Evolutionary conservation across 306 rosid species (phyloP).

Genomic region (Lablab purpureus): DNA sequence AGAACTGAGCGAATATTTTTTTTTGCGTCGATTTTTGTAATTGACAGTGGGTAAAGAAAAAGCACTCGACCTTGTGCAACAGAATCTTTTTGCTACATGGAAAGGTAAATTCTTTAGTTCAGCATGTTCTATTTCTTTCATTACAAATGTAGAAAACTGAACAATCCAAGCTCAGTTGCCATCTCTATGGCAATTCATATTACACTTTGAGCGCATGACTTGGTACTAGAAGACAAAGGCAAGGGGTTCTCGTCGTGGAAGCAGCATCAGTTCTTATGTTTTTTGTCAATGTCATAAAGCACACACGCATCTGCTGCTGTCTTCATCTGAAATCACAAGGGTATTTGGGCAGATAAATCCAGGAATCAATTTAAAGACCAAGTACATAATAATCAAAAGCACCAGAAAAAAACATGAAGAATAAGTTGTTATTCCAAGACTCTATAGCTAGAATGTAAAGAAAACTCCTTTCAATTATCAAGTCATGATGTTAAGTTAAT

Average conservation of each 20-base stretch:
- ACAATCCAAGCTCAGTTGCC: slow-evolving; percentile 41
- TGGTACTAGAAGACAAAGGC: slow-evolving; percentile 14
- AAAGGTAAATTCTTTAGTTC: slow-evolving; percentile 30
- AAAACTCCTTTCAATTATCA: slow-evolving; percentile 6
- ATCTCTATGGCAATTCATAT: slow-evolving; percentile 28
- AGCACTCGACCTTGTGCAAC: slow-evolving; percentile 1
- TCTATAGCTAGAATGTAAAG: slow-evolving; percentile 28
- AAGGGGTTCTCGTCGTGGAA: slow-evolving; percentile 17
- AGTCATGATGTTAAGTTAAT: slow-evolving; percentile 17
- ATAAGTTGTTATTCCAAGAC: slow-evolving; percentile 17
- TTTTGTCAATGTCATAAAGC: slow-evolving; percentile 73
- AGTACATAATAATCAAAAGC: slow-evolving; percentile 27
- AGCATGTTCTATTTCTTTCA: slow-evolving; percentile 39
- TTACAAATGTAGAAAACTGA: slow-evolving; percentile 45
- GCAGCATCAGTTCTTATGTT: slow-evolving; percentile 64
- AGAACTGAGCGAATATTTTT: slow-evolving; percentile 24
- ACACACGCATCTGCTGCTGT: slow-evolving; percentile 83
- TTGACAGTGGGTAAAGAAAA: not conserved
- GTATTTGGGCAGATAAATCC: slow-evolving; percentile 5
- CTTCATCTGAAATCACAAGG: slow-evolving; percentile 72
- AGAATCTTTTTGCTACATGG: slow-evolving; percentile 36
- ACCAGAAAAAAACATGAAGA: not conserved
- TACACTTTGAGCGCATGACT: slow-evolving; percentile 24
- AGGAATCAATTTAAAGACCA: slow-evolving; percentile 27
- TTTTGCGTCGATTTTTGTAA: not conserved